Evolutionary conservation across 192 early-diverging fungal genomes (phyloP), one percentile per base, ranked within the genome.

Genomic region (Gigaspora rosea): DNA sequence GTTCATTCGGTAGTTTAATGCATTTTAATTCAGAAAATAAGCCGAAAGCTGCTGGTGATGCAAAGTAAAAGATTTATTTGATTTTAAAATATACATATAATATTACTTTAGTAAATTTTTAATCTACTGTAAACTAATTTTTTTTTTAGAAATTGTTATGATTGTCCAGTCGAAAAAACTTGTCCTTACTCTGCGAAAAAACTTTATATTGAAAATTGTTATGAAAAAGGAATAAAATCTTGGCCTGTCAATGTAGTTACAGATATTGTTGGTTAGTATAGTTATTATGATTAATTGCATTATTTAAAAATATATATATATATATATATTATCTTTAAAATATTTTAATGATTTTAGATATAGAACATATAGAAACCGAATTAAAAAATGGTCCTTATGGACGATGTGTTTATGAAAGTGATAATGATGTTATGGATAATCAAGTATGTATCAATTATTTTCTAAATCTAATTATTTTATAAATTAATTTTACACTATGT

Each of bases 401-500:
- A 18, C 78, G 77, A 6, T 92, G 91, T 71, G 91, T 92, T 9
- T 92, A 91, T 73, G 90, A 92, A 78, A 79, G 81, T 73, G 86
- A 88, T 73, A 92, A 92, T 58, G 90, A 92, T 74, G 91, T 92
- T 8, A 85, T 84, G 54, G 90, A 92, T 73, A 80, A 92, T 66
- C 90, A 92, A 68, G 88, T 90, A 33, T 41, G 41, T 41, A 41
- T 41, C 41, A 7, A 41, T 6, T 0, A 41, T 27, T 27, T 27
- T n/a, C 35, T 20, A 15, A 35, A 35, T 63, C 12, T 5, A 63
- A 33, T 33, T 63, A 15, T 33, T 63, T 63, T 4, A 33, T 33
- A 59, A 59, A 22, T 20, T 59, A 22, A 59, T 22, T 15, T 35
- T n/a, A n/a, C n/a, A n/a, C n/a, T 63, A 10, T 32, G 22, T 35